phyloP scores from a whole-genome alignment of 2,329 filamentous ascomycete genomes.

The Fusarium euwallaceae region DNA sequence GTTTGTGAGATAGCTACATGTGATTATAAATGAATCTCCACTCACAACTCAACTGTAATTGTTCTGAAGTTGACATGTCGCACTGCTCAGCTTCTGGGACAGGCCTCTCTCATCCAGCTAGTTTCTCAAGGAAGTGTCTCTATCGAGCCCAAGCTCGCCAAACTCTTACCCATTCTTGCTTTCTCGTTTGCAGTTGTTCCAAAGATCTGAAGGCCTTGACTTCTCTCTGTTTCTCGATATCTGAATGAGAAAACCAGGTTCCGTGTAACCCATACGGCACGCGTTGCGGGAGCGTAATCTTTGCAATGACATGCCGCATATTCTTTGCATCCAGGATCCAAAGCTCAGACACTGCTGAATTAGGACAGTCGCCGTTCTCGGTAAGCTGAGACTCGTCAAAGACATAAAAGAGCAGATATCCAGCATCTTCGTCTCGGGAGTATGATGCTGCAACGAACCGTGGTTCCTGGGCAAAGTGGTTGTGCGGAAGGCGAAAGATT shows the following conservation, averaged over 20 bases:
- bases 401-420: conserved; percentile 76
- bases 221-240: conserved; percentile 63
- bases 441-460: conserved; percentile 67
- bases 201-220: conserved; percentile 26
- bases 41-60: too few relatives aligned
- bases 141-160: neutral
- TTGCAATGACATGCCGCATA: conserved; percentile 72
- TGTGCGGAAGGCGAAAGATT: conserved; percentile 71
- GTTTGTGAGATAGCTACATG: neutral
- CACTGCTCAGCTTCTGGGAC: too few relatives aligned
- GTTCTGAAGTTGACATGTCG: too few relatives aligned
- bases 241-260: conserved; percentile 68
- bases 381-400: conserved; percentile 77
- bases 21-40: too few relatives aligned
- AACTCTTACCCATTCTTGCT: neutral
- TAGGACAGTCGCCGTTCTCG: conserved; percentile 58
- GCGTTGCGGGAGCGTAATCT: conserved; percentile 71
- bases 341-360: conserved; percentile 68
- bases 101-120: neutral
- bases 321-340: conserved; percentile 76
- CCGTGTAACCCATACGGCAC: conserved; percentile 79
- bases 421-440: conserved; percentile 66
- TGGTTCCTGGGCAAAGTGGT: conserved; percentile 76
- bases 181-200: conserved; percentile 8
- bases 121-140: conserved; percentile 9